Evolutionary conservation across 2,329 filamentous ascomycete species (phyloP).

Genomic region (Pseudohalonectria lignicola): DNA sequence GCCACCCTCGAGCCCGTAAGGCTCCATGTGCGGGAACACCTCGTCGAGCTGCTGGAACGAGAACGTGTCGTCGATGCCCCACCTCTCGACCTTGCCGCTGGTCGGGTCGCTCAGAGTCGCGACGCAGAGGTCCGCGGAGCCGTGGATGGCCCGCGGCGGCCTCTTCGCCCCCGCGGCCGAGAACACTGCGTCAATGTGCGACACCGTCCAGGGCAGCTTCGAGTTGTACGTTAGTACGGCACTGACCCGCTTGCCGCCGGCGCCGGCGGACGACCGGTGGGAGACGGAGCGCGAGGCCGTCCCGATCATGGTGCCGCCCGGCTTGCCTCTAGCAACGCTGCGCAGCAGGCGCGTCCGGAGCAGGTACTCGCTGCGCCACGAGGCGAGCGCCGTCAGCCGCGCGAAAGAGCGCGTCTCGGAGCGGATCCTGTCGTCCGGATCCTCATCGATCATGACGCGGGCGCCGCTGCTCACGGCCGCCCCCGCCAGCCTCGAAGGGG

Average conservation of each 20-base stretch:
- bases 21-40: conserved; percentile 58
- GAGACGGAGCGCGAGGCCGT: conserved; percentile 35
- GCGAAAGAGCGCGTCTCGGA: conserved; percentile 73
- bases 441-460: background rate
- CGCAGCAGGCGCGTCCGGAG: conserved; percentile 74
- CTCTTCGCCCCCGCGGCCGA: conserved; percentile 50
- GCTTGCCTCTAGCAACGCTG: conserved; percentile 73
- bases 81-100: conserved; percentile 64
- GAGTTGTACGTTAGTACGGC: conserved; percentile 81
- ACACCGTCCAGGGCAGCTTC: conserved; percentile 68
- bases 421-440: conserved; percentile 28
- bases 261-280: no score
- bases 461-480: background rate
- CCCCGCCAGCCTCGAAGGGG: background rate
- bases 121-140: conserved; percentile 64
- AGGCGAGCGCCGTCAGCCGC: conserved; percentile 71
- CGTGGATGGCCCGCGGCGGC: conserved; percentile 71
- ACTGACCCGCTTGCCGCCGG: conserved; percentile 54
- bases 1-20: conserved; percentile 70
- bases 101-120: conserved; percentile 75
- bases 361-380: conserved; percentile 94
- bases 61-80: conserved; percentile 69
- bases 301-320: conserved; percentile 45
- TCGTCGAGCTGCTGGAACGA: conserved; percentile 70
- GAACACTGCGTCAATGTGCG: conserved; percentile 70